Percentiles rank a stretch among this genome's conserved stretches.
Evolutionary conservation across 257 asterid genomes (phyloP).

Genomic region (Phtheirospermum japonicum): DNA sequence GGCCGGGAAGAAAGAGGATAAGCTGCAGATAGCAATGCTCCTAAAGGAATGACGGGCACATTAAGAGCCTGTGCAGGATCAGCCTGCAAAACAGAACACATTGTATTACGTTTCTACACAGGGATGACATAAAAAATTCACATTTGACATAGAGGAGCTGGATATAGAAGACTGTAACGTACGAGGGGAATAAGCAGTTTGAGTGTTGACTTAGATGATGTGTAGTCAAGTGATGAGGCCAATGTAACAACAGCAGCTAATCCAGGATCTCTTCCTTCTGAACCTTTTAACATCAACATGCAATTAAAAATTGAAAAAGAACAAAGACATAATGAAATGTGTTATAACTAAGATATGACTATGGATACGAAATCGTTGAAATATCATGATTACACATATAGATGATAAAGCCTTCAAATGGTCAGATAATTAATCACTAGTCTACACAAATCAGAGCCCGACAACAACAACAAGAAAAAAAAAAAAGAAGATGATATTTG

Average conservation of each 20-base stretch:
- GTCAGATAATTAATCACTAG: conserved; percentile 11
- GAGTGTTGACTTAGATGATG: conserved; percentile 78
- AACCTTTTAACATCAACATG: conserved; percentile 40
- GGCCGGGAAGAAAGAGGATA: conserved; percentile 92
- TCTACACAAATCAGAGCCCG: conserved; percentile 11
- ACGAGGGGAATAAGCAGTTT: conserved; percentile 84
- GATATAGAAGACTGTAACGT: conserved; percentile 36
- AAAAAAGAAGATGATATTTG: not conserved
- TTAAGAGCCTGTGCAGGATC: conserved; percentile 96
- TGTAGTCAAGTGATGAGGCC: conserved; percentile 93
- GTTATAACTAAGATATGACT: not conserved
- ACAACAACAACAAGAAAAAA: conserved; percentile 12
- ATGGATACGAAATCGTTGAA: conserved; percentile 2
- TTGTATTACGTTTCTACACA: conserved; percentile 5
- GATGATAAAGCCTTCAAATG: conserved; percentile 9
- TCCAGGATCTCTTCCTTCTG: conserved; percentile 72
- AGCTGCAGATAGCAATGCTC: conserved; percentile 84
- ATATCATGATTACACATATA: conserved; percentile 2
- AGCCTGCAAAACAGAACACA: conserved; percentile 54
- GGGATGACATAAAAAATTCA: conserved; percentile 12
- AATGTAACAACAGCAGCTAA: conserved; percentile 85
- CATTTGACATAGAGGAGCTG: conserved; percentile 17
- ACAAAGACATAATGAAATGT: not conserved
- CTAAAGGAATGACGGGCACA: conserved; percentile 95
- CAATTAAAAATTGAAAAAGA: conserved; percentile 18